Evolutionary conservation across 176 grass and related monocot genomes (phyloP).

Genomic region (Lolium rigidum): DNA sequence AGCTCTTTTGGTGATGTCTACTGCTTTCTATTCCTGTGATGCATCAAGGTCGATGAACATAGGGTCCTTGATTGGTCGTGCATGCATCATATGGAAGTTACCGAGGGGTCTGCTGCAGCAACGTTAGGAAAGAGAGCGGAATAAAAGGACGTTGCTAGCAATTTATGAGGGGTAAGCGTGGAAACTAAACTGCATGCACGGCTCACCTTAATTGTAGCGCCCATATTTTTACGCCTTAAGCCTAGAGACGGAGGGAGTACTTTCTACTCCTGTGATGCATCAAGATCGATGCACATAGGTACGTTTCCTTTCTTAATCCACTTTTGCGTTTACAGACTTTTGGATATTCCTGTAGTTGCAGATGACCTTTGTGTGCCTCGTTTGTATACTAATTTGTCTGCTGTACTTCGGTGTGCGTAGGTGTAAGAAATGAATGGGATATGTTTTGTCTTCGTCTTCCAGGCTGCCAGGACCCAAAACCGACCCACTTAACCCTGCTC

Average conservation of each 20-base stretch:
- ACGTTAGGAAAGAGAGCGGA: too few relatives aligned
- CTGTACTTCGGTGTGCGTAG: background rate
- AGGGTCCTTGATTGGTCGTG: too few relatives aligned
- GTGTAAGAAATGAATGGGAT: background rate
- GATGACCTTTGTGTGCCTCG: background rate
- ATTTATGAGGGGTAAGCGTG: too few relatives aligned
- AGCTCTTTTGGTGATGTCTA: background rate
- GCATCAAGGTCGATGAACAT: background rate
- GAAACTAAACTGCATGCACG: too few relatives aligned
- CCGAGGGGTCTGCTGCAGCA: too few relatives aligned
- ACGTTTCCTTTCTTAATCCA: background rate
- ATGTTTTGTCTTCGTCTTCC: background rate
- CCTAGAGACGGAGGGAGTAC: too few relatives aligned
- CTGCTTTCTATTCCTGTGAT: background rate
- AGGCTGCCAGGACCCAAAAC: background rate
- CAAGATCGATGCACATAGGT: background rate
- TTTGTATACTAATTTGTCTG: background rate
- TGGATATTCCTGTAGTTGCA: background rate
- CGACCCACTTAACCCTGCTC: background rate
- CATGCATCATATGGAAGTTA: too few relatives aligned
- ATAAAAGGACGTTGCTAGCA: too few relatives aligned
- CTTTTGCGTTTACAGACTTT: background rate
- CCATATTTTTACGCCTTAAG: too few relatives aligned
- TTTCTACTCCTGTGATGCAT: background rate
- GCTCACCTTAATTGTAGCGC: too few relatives aligned